These are phyloP conservation scores for Climacium dendroides DNA, from an alignment of 225 moss, liverwort and hornwort species.

Conservation along the genomic window DNA sequence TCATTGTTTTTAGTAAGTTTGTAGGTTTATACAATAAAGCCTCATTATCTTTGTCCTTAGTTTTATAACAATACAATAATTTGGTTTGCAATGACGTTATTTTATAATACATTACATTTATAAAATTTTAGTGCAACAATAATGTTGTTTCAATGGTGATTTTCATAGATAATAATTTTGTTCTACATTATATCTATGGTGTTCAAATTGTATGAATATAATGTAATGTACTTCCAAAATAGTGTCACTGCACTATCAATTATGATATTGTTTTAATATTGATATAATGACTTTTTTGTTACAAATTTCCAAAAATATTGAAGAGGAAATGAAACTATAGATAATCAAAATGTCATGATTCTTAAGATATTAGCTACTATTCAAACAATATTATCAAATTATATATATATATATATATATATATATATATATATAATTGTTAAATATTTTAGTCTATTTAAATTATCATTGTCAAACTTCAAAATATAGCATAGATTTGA, in stretches of 20 bases:
- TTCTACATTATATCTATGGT: background rate
- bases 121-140: background rate
- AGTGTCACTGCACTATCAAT: too few species aligned
- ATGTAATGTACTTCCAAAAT: background rate
- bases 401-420: too few species aligned
- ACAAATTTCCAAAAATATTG: too few species aligned
- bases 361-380: background rate
- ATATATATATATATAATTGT: too few species aligned
- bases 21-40: rapidly evolving
- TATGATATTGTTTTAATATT: background rate
- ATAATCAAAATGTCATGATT: rapidly evolving
- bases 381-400: too few species aligned
- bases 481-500: too few species aligned
- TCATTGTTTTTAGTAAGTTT: background rate
- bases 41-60: background rate
- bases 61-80: background rate
- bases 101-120: background rate
- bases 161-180: background rate
- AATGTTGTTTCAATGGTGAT: too few species aligned
- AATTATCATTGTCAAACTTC: background rate
- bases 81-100: rapidly evolving
- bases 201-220: rapidly evolving
- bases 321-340: rapidly evolving
- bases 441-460: too few species aligned
- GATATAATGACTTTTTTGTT: too few species aligned